Evolutionary conservation across 257 asterid species (phyloP).

Genomic region (Dorcoceras hygrometricum): DNA sequence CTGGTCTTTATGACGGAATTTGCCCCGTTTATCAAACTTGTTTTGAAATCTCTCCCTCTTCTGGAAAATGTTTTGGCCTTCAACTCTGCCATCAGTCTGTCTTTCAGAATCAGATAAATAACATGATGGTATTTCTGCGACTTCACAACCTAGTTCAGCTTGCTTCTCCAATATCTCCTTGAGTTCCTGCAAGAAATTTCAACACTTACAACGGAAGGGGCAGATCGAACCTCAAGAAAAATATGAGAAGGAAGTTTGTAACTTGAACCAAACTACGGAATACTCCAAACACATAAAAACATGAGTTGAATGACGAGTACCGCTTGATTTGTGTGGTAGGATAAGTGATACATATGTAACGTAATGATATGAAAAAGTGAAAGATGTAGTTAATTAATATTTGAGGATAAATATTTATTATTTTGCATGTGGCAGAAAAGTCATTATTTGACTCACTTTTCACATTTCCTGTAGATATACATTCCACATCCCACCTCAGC

Average conservation of each 20-base stretch:
- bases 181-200: conserved; percentile 58
- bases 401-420: too few relatives aligned
- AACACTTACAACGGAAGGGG: conserved; percentile 2
- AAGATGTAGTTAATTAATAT: too few relatives aligned
- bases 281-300: not conserved
- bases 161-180: conserved; percentile 89
- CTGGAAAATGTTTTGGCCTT: conserved; percentile 31
- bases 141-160: conserved; percentile 93
- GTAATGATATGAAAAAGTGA: too few relatives aligned
- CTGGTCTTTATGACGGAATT: conserved; percentile 41
- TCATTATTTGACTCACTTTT: too few relatives aligned
- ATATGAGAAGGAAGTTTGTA: not conserved
- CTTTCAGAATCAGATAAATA: conserved; percentile 72
- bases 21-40: conserved; percentile 55
- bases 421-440: too few relatives aligned
- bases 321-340: too few relatives aligned
- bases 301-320: not conserved
- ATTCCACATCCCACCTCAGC: too few relatives aligned
- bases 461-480: too few relatives aligned
- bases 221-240: not conserved
- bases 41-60: conserved; percentile 56
- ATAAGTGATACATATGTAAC: too few relatives aligned
- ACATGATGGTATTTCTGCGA: conserved; percentile 83
- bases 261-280: too few relatives aligned
- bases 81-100: conserved; percentile 35